These are phyloP conservation scores for Halteria grandinella DNA, from an alignment of 73 alveolate species.

Conservation along the genomic window DNA sequence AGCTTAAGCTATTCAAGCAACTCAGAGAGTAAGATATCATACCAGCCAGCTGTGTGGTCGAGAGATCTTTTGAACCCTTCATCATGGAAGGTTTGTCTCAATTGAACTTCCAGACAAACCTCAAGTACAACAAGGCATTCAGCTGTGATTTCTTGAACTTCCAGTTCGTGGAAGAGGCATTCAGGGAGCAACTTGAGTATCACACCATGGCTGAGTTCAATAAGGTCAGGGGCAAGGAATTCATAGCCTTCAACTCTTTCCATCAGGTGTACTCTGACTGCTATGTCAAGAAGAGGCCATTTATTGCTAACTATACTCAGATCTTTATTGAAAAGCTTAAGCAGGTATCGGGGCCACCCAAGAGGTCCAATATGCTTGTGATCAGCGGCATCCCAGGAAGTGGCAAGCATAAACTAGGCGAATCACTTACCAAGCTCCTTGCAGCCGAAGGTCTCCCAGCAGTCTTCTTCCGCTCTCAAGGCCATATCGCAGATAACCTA, in stretches of 20 bases:
- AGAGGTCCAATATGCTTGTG: slow-evolving; percentile 27
- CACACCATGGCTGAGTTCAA: slow-evolving; percentile 42
- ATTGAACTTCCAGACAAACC: background rate
- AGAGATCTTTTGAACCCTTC: background rate
- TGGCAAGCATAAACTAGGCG: slow-evolving; percentile 68
- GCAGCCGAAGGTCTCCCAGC: slow-evolving; percentile 51
- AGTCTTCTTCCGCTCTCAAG: slow-evolving; percentile 26
- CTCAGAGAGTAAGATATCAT: background rate
- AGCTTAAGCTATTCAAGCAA: background rate
- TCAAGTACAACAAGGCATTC: slow-evolving; percentile 29
- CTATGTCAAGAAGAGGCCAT: slow-evolving; percentile 5
- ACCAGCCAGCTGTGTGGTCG: background rate
- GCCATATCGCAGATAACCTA: too few species aligned
- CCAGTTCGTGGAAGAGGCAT: background rate
- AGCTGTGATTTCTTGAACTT: slow-evolving; percentile 11
- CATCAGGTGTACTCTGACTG: slow-evolving; percentile 25
- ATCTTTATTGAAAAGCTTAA: slow-evolving; percentile 21
- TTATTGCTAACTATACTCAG: slow-evolving; percentile 12
- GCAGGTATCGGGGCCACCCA: slow-evolving; percentile 2
- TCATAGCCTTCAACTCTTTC: slow-evolving; percentile 38
- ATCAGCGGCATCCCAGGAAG: slow-evolving; percentile 72
- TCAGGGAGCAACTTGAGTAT: slow-evolving; percentile 28
- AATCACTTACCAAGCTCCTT: slow-evolving; percentile 49
- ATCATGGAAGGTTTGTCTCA: background rate
- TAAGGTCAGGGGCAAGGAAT: slow-evolving; percentile 46